phyloP scores from a whole-genome alignment of 2,329 filamentous ascomycete species.

The Ophiostoma angusticollis region DNA sequence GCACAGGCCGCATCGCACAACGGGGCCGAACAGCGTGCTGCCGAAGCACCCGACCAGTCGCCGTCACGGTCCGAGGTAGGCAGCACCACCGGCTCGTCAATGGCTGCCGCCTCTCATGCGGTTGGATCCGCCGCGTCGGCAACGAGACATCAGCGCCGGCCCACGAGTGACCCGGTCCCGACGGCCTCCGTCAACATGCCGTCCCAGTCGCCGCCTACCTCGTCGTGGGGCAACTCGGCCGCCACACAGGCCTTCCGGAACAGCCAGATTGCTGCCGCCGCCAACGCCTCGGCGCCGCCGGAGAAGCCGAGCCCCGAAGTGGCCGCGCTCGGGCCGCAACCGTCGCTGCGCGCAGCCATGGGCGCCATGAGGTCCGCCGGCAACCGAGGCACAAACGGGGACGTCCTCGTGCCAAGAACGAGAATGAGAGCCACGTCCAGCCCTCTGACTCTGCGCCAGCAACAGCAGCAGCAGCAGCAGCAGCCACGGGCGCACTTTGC shows the following conservation, averaged over 20 bases:
- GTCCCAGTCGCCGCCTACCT: slow-evolving; percentile 26
- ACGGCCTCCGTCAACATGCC: slow-evolving; percentile 55
- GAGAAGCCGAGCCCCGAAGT: slow-evolving; percentile 5
- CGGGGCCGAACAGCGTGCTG: not conserved
- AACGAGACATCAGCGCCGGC: slow-evolving; percentile 20
- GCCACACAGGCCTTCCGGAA: slow-evolving; percentile 39
- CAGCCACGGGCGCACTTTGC: too few species aligned
- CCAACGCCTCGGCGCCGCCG: slow-evolving; percentile 5
- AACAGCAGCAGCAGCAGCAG: too few species aligned
- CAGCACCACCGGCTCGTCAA: slow-evolving; percentile 50
- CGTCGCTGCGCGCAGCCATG: slow-evolving; percentile 62
- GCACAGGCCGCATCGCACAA: slow-evolving; percentile 6
- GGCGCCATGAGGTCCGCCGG: slow-evolving; percentile 58
- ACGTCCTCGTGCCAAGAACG: not conserved
- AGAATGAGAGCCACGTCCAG: slow-evolving; percentile 49
- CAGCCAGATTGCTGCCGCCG: slow-evolving; percentile 13
- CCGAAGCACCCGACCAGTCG: slow-evolving; percentile 18
- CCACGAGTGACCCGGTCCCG: too few species aligned
- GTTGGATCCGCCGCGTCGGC: slow-evolving; percentile 23
- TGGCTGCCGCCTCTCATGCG: slow-evolving; percentile 57
- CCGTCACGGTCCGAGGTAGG: slow-evolving; percentile 46
- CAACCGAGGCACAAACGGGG: not conserved
- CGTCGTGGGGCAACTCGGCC: slow-evolving; percentile 50
- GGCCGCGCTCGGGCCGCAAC: slow-evolving; percentile 37
- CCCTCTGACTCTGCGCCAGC: slow-evolving; percentile 26